These are phyloP conservation scores for Brettanomyces custersianus DNA, from an alignment of 805 yeast genomes.

Conservation along the genomic window DNA sequence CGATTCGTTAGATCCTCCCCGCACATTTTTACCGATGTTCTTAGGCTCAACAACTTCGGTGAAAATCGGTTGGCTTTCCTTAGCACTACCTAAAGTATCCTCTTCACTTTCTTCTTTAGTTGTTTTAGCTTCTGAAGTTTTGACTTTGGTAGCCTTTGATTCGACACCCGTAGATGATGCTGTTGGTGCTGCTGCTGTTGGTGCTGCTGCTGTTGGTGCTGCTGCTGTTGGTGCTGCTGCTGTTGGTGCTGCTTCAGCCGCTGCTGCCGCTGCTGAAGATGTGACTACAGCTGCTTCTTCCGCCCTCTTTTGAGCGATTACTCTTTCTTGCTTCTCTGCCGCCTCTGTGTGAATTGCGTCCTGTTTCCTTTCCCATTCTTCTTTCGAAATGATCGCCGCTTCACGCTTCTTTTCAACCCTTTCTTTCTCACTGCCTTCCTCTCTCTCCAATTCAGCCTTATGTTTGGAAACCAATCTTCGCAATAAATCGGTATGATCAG, in stretches of 20 bases:
- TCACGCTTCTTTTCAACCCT: slow-evolving; percentile 27
- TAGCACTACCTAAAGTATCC: slow-evolving; percentile 1
- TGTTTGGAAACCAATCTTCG: slow-evolving; percentile 35
- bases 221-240: slow-evolving; percentile 6
- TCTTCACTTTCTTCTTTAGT: background rate
- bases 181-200: background rate
- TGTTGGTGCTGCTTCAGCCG: slow-evolving; percentile 6
- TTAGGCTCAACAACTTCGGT: slow-evolving; percentile 20
- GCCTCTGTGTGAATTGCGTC: slow-evolving; percentile 34
- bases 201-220: background rate
- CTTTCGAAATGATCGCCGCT: slow-evolving; percentile 32
- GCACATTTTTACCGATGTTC: slow-evolving; percentile 12
- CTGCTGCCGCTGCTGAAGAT: slow-evolving; percentile 20
- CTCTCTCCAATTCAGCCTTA: slow-evolving; percentile 30
- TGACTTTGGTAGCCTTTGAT: slow-evolving; percentile 9
- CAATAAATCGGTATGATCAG: slow-evolving; percentile 36
- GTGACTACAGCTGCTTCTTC: slow-evolving; percentile 27
- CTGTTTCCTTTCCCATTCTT: slow-evolving; percentile 38
- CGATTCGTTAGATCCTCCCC: too few species aligned
- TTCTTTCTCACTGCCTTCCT: slow-evolving; percentile 30
- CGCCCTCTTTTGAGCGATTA: slow-evolving; percentile 30
- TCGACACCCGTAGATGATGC: slow-evolving; percentile 4
- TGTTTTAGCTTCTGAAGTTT: slow-evolving; percentile 6
- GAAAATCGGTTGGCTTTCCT: slow-evolving; percentile 16
- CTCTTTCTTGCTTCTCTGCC: slow-evolving; percentile 37